These are phyloP conservation scores for Thalassiosira gravida DNA, from an alignment of 352 stramenopile species.

Conservation along the genomic window DNA sequence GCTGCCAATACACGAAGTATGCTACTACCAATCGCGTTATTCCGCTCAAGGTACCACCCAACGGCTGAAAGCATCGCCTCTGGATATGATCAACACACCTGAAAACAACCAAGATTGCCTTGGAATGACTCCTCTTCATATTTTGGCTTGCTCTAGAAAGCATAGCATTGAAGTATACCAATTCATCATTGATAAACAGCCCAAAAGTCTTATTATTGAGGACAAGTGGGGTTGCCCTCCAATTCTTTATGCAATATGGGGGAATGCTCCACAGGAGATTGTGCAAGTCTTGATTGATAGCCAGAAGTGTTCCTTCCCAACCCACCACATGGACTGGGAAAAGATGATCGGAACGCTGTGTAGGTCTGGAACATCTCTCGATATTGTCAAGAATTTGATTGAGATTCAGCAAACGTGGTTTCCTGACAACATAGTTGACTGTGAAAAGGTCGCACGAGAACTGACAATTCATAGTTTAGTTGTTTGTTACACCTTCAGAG, in stretches of 20 bases:
- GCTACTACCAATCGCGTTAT: background rate
- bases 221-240: constrained; percentile 32
- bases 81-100: background rate
- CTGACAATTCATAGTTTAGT: too few relatives aligned
- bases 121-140: constrained; percentile 41
- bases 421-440: background rate
- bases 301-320: too few relatives aligned
- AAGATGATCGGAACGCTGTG: background rate
- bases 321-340: background rate
- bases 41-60: background rate
- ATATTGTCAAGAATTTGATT: background rate
- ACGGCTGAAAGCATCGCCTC: too few relatives aligned
- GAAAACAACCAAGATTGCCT: constrained; percentile 11
- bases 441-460: too few relatives aligned
- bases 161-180: constrained; percentile 17
- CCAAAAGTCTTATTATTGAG: constrained; percentile 15
- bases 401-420: background rate
- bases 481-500: too few relatives aligned
- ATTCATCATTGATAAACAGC: constrained; percentile 24
- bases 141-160: constrained; percentile 26
- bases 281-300: constrained; percentile 26
- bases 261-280: constrained; percentile 13
- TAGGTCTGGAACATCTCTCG: background rate
- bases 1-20: background rate
- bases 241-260: constrained; percentile 27